These are phyloP conservation scores for Annulohypoxylon bovei DNA, from an alignment of 495 filamentous ascomycete genomes.

Conservation along the genomic window DNA sequence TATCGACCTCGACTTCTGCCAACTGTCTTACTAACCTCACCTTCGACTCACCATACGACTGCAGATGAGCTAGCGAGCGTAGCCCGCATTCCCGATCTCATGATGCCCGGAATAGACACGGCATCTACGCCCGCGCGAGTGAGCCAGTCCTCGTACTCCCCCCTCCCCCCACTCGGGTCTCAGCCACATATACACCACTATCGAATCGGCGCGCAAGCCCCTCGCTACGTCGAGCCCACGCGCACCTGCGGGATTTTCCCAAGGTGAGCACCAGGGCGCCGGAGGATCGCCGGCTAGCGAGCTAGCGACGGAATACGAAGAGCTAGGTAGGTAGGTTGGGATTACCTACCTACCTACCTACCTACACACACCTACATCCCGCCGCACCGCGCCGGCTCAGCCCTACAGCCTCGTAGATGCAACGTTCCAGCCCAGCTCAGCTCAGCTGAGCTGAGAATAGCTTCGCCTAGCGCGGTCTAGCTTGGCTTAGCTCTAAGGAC, in stretches of 20 bases:
- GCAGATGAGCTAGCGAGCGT: not conserved
- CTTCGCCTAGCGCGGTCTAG: too few species aligned
- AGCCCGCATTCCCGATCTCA: conserved; percentile 1
- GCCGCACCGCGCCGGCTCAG: conserved; percentile 9
- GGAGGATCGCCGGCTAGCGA: conserved; percentile 4
- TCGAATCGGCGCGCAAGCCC: not conserved
- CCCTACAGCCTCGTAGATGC: conserved; percentile 40
- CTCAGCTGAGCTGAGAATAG: conserved; percentile 5
- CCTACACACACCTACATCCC: not conserved
- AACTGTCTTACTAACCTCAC: not conserved
- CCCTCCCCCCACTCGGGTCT: conserved; percentile 12
- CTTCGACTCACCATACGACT: not conserved
- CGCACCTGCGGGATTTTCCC: not conserved
- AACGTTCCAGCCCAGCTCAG: conserved; percentile 28
- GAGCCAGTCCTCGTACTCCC: not conserved
- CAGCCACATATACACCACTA: conserved; percentile 10
- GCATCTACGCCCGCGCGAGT: not conserved
- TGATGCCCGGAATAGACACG: conserved; percentile 15
- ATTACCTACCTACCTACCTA: too few species aligned
- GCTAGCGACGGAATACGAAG: conserved; percentile 8
- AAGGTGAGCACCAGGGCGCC: not conserved
- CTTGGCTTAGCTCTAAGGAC: conserved; percentile 1
- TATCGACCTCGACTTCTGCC: not conserved
- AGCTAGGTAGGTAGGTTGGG: too few species aligned
- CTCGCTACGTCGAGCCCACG: not conserved